These are phyloP conservation scores for Lignosus rhinocerotis DNA, from an alignment of 1,284 basidiomycete genomes.

Conservation along the genomic window DNA sequence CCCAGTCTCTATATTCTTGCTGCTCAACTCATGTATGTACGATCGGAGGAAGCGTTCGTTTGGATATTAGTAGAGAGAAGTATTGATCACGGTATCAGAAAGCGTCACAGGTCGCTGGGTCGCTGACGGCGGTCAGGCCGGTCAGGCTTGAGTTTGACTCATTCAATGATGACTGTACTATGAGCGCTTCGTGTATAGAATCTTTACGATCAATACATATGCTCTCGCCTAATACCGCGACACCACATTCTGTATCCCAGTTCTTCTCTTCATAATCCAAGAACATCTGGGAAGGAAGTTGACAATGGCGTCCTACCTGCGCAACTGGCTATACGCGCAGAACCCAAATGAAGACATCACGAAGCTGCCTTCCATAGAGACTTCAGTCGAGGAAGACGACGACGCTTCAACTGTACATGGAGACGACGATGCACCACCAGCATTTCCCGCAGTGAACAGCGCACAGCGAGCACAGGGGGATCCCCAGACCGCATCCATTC, in stretches of 20 bases:
- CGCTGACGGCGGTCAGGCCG: too few species aligned
- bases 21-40: too few species aligned
- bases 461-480: conserved; percentile 62
- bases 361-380: conserved; percentile 30
- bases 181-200: too few species aligned
- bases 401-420: conserved; percentile 49
- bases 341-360: conserved; percentile 8
- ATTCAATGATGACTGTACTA: too few species aligned
- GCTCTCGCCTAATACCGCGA: too few species aligned
- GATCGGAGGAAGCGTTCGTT: too few species aligned
- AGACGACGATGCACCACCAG: conserved; percentile 69
- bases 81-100: too few species aligned
- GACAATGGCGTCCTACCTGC: conserved; percentile 33
- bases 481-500: conserved; percentile 29
- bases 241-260: background rate
- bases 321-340: conserved; percentile 32
- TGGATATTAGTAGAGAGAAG: too few species aligned
- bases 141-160: too few species aligned
- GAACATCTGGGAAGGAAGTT: background rate
- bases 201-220: too few species aligned
- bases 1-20: too few species aligned
- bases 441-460: conserved; percentile 81
- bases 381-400: conserved; percentile 48
- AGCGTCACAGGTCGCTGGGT: too few species aligned
- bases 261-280: background rate